Percentiles rank a stretch among this genome's conserved stretches.
Evolutionary conservation across 2,329 filamentous ascomycete species (phyloP).

Genomic region (Thermothelomyces thermophilus): DNA sequence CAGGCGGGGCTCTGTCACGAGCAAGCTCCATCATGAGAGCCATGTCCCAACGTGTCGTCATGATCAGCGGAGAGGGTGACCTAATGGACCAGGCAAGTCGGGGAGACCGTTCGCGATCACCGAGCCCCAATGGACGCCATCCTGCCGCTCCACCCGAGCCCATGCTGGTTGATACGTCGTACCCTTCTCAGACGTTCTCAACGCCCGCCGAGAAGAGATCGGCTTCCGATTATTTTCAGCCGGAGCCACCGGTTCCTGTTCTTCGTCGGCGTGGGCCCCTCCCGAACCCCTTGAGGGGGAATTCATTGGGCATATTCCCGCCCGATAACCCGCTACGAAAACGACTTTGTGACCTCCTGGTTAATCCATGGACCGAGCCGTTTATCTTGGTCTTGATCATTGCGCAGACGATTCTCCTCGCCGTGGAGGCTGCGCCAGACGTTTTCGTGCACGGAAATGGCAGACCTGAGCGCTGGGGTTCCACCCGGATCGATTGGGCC

Average conservation of each 20-base stretch:
- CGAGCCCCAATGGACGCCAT: slow-evolving; percentile 44
- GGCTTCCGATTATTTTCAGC: slow-evolving; percentile 29
- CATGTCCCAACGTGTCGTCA: slow-evolving; percentile 97
- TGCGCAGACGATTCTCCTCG: slow-evolving; percentile 78
- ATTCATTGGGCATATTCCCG: slow-evolving; percentile 76
- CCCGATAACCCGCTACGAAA: slow-evolving; percentile 69
- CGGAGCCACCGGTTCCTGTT: slow-evolving; percentile 28
- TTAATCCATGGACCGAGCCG: slow-evolving; percentile 82
- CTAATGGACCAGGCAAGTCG: slow-evolving; percentile 66
- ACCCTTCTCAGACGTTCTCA: slow-evolving; percentile 42
- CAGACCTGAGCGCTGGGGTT: slow-evolving; percentile 60
- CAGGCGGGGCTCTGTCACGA: slow-evolving; percentile 57
- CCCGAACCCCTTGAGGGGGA: slow-evolving; percentile 78
- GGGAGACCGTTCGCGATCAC: slow-evolving; percentile 52
- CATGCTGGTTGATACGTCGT: slow-evolving; percentile 43
- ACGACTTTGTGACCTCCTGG: slow-evolving; percentile 72
- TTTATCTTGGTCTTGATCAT: slow-evolving; percentile 82
- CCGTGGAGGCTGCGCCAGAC: slow-evolving; percentile 69
- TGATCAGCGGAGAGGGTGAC: slow-evolving; percentile 89
- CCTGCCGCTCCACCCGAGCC: slow-evolving; percentile 42
- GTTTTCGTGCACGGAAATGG: slow-evolving; percentile 59
- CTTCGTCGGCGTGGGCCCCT: slow-evolving; percentile 32
- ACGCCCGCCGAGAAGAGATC: slow-evolving; percentile 38
- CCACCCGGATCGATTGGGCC: slow-evolving; percentile 65
- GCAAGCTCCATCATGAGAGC: slow-evolving; percentile 71